A percentile compares a stretch with the other conserved stretches of the same genome.
phyloP scores from a whole-genome alignment of 2,329 filamentous ascomycete genomes.

The Lachnellula cervina region DNA sequence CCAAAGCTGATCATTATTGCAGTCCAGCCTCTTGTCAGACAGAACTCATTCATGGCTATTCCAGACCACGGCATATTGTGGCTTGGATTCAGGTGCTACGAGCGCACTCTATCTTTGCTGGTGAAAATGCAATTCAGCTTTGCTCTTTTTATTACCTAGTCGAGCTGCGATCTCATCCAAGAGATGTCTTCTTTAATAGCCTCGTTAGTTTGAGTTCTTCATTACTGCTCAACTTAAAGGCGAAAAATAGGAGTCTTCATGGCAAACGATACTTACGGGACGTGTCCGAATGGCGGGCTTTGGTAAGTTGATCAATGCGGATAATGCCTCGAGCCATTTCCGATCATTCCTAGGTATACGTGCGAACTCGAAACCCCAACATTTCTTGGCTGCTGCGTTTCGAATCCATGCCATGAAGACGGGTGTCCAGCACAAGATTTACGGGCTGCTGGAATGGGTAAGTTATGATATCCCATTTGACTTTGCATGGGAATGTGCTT shows the following conservation, averaged over 20 bases:
- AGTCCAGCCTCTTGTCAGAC: not conserved
- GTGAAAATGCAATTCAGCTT: not conserved
- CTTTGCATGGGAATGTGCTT: no score
- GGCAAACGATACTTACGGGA: not conserved
- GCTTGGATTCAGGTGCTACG: not conserved
- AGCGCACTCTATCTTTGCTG: not conserved
- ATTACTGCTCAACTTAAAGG: not conserved
- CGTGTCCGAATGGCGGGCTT: not conserved
- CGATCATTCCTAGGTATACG: constrained; percentile 9
- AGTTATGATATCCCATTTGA: no score
- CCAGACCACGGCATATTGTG: not conserved
- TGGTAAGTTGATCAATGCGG: not conserved
- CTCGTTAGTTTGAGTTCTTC: no score
- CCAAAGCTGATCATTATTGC: no score
- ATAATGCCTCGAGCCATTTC: not conserved
- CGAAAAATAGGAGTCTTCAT: not conserved
- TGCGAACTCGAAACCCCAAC: constrained; percentile 13
- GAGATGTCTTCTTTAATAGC: no score
- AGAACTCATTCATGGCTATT: not conserved
- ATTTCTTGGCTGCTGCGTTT: constrained; percentile 18
- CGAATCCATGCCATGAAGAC: constrained; percentile 14
- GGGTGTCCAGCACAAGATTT: constrained; percentile 13
- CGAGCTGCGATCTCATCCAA: no score
- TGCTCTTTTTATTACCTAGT: no score
- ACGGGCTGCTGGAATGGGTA: constrained; percentile 9